phyloP scores from a whole-genome alignment of 345 rosid species.

The Camelina hispida region DNA sequence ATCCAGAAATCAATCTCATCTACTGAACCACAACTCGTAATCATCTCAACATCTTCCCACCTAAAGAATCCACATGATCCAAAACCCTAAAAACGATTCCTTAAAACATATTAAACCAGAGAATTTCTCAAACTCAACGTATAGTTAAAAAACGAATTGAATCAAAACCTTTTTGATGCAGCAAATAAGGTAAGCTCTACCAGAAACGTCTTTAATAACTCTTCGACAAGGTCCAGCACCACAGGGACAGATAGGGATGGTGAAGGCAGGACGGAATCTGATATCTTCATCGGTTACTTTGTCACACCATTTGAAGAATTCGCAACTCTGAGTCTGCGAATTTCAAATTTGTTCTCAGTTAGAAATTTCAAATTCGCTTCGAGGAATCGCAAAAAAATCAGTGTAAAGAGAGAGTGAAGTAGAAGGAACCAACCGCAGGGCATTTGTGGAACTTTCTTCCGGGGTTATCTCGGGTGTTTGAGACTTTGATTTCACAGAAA shows the following conservation, averaged over 20 bases:
- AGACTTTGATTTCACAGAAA: slow-evolving; percentile 31
- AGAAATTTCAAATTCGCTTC: neutral
- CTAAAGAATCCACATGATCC: slow-evolving; percentile 55
- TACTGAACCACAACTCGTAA: slow-evolving; percentile 2
- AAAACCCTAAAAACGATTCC: slow-evolving; percentile 40
- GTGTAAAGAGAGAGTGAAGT: neutral
- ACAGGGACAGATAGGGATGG: slow-evolving; percentile 38
- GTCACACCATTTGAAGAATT: slow-evolving; percentile 51
- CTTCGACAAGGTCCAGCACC: slow-evolving; percentile 51
- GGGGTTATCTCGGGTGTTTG: slow-evolving; percentile 38
- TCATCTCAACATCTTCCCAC: slow-evolving; percentile 38
- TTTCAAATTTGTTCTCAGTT: neutral
- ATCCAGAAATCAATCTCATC: slow-evolving; percentile 35
- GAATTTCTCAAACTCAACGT: too few relatives aligned
- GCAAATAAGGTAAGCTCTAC: slow-evolving; percentile 41
- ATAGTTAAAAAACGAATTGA: neutral
- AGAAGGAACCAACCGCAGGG: slow-evolving; percentile 20
- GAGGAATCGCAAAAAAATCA: neutral
- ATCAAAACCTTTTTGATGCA: slow-evolving; percentile 44
- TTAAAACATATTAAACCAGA: neutral
- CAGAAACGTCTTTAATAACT: slow-evolving; percentile 1
- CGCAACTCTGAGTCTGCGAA: slow-evolving; percentile 23
- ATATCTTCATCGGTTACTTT: slow-evolving; percentile 37
- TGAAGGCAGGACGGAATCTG: slow-evolving; percentile 36
- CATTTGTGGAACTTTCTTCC: slow-evolving; percentile 47